Conservation (phyloP, 352 stramenopile genomes). For the Phytopythium delawarense region DNA sequence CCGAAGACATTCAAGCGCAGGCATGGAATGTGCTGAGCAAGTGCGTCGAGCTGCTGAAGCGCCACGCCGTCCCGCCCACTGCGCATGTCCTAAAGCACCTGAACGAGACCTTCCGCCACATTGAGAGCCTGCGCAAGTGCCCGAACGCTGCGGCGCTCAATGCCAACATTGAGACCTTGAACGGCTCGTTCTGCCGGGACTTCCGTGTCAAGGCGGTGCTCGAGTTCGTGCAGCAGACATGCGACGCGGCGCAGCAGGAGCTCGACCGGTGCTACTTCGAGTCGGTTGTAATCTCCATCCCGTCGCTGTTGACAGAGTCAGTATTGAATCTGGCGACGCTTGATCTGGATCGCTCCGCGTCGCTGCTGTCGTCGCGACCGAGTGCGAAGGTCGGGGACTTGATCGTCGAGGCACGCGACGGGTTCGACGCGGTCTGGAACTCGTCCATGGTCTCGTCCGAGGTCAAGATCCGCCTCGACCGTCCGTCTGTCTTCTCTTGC, state of each 20-base stretch:
- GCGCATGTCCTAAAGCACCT: constrained; percentile 40
- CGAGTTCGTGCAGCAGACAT: constrained; percentile 44
- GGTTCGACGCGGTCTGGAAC: constrained; percentile 57
- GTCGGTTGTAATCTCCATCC: constrained; percentile 27
- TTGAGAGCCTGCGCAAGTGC: constrained; percentile 66
- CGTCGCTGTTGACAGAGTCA: constrained; percentile 29
- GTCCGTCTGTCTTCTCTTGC: constrained; percentile 40
- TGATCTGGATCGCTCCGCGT: neutral
- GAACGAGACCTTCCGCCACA: constrained; percentile 59
- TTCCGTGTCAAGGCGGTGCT: constrained; percentile 62
- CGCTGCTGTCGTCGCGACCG: neutral
- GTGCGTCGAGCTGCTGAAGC: constrained; percentile 45
- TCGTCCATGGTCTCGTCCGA: constrained; percentile 69
- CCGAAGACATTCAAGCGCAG: constrained; percentile 60
- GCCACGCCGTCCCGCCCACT: constrained; percentile 36
- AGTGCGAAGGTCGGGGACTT: constrained; percentile 40
- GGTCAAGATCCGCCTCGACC: constrained; percentile 56
- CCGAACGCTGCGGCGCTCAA: constrained; percentile 59
- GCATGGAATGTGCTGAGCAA: constrained; percentile 52
- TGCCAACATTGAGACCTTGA: constrained; percentile 59
- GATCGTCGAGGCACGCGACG: constrained; percentile 39
- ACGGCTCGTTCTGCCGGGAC: constrained; percentile 57
- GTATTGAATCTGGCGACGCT: constrained; percentile 6
- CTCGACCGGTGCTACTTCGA: constrained; percentile 73
- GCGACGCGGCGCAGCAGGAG: constrained; percentile 23